Conservation (phyloP, 2,329 filamentous ascomycete species). For the Bipolaris victoriae region DNA sequence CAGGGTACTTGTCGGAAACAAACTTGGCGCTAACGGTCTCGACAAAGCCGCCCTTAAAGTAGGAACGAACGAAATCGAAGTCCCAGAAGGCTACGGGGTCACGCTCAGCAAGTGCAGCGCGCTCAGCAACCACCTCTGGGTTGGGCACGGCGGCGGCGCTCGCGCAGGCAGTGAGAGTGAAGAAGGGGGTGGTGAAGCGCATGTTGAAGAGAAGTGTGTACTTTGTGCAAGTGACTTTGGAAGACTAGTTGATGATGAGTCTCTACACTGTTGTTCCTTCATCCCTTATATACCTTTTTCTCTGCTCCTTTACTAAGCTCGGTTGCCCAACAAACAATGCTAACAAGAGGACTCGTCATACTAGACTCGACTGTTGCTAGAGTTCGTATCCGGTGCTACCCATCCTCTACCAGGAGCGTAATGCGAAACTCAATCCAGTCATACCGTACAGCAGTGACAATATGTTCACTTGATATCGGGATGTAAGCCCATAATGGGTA, state of each 20-base stretch:
- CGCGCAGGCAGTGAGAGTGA: neutral
- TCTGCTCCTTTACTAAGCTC: neutral
- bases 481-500: no score
- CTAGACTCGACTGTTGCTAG: no score
- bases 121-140: no score
- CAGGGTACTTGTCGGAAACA: neutral
- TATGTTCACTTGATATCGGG: no score
- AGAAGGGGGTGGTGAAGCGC: neutral
- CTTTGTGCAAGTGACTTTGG: neutral
- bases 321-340: no score
- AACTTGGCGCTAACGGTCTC: neutral
- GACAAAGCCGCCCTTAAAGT: neutral
- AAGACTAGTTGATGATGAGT: neutral
- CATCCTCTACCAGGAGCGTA: no score
- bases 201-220: neutral
- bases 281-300: neutral
- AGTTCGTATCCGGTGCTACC: no score
- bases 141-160: neutral
- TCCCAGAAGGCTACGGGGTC: neutral
- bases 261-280: neutral
- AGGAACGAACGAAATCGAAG: neutral
- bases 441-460: no score
- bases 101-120: no score
- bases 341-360: no score
- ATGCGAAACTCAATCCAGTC: no score